These are phyloP conservation scores for Chaetomium cochliodes DNA, from an alignment of 495 filamentous ascomycete genomes.

Conservation along the genomic window DNA sequence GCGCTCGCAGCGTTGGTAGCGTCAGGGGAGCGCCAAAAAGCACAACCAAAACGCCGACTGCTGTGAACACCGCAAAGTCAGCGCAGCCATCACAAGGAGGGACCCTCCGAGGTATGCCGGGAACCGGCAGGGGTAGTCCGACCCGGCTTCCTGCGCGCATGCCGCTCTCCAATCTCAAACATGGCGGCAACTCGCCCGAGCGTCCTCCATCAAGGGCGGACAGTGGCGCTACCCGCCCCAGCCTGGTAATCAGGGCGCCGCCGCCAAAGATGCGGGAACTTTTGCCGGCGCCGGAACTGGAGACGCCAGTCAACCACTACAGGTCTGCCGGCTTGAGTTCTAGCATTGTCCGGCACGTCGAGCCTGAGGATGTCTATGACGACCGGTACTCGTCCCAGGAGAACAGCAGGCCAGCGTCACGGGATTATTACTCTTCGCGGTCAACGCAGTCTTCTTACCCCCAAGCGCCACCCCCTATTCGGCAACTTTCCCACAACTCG, in stretches of 20 bases:
- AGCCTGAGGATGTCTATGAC: slow-evolving; percentile 83
- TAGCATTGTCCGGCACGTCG: slow-evolving; percentile 68
- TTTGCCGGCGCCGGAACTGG: slow-evolving; percentile 59
- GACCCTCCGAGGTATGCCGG: slow-evolving; percentile 22
- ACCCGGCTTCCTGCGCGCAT: slow-evolving; percentile 80
- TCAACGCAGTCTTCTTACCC: slow-evolving; percentile 34
- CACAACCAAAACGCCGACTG: slow-evolving; percentile 65
- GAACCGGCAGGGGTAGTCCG: slow-evolving; percentile 54
- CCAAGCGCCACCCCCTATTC: slow-evolving; percentile 37
- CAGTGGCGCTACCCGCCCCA: slow-evolving; percentile 33
- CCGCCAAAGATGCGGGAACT: slow-evolving; percentile 91
- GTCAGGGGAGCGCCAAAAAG: slow-evolving; percentile 49
- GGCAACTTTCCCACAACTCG: slow-evolving; percentile 71
- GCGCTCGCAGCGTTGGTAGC: slow-evolving; percentile 42
- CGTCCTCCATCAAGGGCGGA: slow-evolving; percentile 53
- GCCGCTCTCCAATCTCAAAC: slow-evolving; percentile 74
- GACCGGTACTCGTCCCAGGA: slow-evolving; percentile 49
- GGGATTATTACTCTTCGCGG: slow-evolving; percentile 34
- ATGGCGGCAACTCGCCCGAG: slow-evolving; percentile 81
- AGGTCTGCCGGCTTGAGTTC: slow-evolving; percentile 66
- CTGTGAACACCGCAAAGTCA: slow-evolving; percentile 36
- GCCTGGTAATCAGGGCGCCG: slow-evolving; percentile 58
- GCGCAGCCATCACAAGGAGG: slow-evolving; percentile 26
- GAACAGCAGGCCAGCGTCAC: slow-evolving; percentile 30
- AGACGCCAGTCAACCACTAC: slow-evolving; percentile 60